Base-by-base conservation (phyloP, 768 basidiomycete genomes). In the Butyriboletus loyo region DNA sequence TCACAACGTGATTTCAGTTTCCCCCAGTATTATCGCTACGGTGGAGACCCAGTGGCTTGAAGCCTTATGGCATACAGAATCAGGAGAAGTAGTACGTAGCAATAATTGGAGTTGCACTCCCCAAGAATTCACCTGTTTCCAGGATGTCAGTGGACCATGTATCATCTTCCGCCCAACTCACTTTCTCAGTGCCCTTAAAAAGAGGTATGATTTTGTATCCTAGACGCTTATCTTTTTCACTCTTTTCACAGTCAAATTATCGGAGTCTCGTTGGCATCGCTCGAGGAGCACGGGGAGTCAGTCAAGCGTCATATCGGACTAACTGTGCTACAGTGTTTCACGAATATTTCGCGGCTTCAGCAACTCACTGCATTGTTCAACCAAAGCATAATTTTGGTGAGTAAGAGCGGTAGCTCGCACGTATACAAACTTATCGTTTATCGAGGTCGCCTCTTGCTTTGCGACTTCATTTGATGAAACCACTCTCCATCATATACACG, bases 41-140 rank as follows among this genome's bases (percentile, higher is more conserved):
- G 61, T 70, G 5, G 74, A 77, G 48, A 71, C 74, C 32, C 70
- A 75, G 52, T 83, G 83, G 82, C 66, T 86, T 2, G 72, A 75
- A 52, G 69, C 73, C 5, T 44, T 85, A 4, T 86, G 83, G 83
- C 65, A 52, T 31, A 53, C 44, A 47, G 21, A 36, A 19, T 45
- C 57, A 17, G 44, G 42, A 19, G 31, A 51, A 49, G 27, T 4
- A 35, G 62, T 60, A 41, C 31, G 57, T 57, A 22, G 28, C 30
- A n/a, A 37, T 10, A 25, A 35, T 47, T 25, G 28, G n/a, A 39
- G n/a, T 30, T 15, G 10, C 24, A 28, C n/a, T 39, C 8, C 24
- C 14, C 50, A 45, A 52, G 7, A 4, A 56, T 30, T 17, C 31
- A 54, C 36, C 21, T 41, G 31, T 43, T 52, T 44, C 34, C 38